Evolutionary conservation across 305 asterid species (phyloP), one percentile per base, ranked within the genome.

Genomic region (Plantago coronopus): DNA sequence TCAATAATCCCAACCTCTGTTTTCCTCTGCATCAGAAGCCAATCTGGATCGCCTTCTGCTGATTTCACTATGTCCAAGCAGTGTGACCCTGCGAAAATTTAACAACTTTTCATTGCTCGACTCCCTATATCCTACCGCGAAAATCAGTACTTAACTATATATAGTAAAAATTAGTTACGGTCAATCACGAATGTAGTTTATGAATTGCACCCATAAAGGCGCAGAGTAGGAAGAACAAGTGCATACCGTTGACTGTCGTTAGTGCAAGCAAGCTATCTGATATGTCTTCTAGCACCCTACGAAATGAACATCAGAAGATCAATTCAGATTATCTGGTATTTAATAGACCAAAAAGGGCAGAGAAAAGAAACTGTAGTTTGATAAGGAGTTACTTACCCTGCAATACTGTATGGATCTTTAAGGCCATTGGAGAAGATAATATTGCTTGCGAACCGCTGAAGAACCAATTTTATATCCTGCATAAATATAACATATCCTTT

Each of bases 391-490:
- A 17, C 17, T 2, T 1, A 87, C 96, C 95, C 94, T 68, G 84
- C 96, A 44, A 71, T 78, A 14, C 94, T 85, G 55, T 78, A 88
- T 7, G 96, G 96, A 72, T 88, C 96, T 72, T 73, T 70, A 3
- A 83, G 73, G 46, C 94, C 96, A 70, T 84, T 87, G 55, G 96
- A 87, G 78, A 87, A 88, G 34, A 88, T 83, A 15, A 88, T 83
- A 63, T 88, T 88, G 81, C 96, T 88, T 1, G 74, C 96, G 59
- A 83, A 88, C 18, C 79, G 73, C 22, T 43, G 69, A 13, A 88
- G 86, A 56, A 70, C 69, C 76, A 76, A 53, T 64, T 81, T 83
- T 47, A 83, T 81, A 68, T 83, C 88, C 96, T 88, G 79, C 58
- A 47, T 7, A n/a, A 3, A 6, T 7, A 31, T 31, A 31, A 31